Evolutionary conservation across 140 eudicot species (phyloP), one percentile per base, ranked within the genome.

Genomic region (Flaveria floridana): DNA sequence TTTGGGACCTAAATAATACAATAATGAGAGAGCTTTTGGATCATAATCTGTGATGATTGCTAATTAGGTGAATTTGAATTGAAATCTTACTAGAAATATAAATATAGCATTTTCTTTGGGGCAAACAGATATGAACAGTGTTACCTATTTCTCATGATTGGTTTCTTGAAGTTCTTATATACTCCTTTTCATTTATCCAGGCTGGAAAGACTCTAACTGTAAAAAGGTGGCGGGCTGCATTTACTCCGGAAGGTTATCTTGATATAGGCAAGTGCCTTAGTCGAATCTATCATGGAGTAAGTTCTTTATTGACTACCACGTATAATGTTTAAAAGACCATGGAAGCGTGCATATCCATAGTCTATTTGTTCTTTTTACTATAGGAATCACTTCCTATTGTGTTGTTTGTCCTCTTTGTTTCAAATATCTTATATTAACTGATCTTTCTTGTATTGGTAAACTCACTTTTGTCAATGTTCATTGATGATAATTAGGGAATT

Each of bases 201-300:
- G 78, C 89, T 55, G 99, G 99, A 12, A 94, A 84, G 84, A 94
- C 97, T 14, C 84, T 94, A 51, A 94, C 96, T 78, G 89, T 34
- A 25, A 86, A 91, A 46, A 94, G 89, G 76, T 94, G 99, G 99
- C 87, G 80, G 18, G 88, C 99, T 75, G 86, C 97, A 51, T 94
- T 90, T 80, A 71, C 84, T 68, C 85, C 83, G 0, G 97, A 90
- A 71, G 99, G 99, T 78, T 69, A 79, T 61, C 90, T 94, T 52
- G 97, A 94, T 82, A 90, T 94, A 76, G 81, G 89, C 89, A 90
- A 82, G 81, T 89, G 90, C 65, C 96, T 94, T 55, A 41, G 81
- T 82, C 87, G 99, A 66, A 94, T 94, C 53, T 88, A 90, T 42
- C 89, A 76, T 26, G 96, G 97, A 85, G 96, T 91, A 80, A 79